Evolutionary conservation across 805 yeast genomes (phyloP).

Genomic region (Yarrowia alimentaria): DNA sequence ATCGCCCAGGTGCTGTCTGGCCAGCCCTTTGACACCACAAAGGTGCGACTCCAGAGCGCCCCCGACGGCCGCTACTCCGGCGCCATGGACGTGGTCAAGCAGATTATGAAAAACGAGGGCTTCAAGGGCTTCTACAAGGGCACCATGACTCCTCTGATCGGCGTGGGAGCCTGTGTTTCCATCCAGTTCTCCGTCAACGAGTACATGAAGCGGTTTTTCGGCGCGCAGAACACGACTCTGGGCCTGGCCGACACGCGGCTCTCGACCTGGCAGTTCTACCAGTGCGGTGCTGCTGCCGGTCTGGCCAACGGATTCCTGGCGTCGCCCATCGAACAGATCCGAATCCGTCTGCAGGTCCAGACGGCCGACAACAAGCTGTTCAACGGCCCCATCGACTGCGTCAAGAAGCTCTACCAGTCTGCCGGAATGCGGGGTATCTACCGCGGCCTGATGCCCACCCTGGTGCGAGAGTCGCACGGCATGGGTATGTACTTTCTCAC

Average conservation of each 20-base stretch:
- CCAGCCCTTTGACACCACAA: constrained; percentile 94
- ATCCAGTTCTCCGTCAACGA: constrained; percentile 95
- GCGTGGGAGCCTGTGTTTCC: constrained; percentile 96
- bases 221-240: constrained; percentile 44
- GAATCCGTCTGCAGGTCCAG: constrained; percentile 92
- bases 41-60: constrained; percentile 87
- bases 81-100: constrained; percentile 72
- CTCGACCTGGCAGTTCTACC: constrained; percentile 64
- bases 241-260: constrained; percentile 43
- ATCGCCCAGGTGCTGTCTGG: constrained; percentile 93
- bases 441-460: constrained; percentile 80
- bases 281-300: constrained; percentile 90
- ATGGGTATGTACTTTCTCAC: constrained; percentile 82
- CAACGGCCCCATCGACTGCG: constrained; percentile 73
- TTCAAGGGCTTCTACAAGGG: constrained; percentile 87
- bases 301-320: constrained; percentile 85
- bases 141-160: constrained; percentile 86
- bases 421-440: constrained; percentile 64
- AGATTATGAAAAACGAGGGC: constrained; percentile 77
- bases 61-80: constrained; percentile 72
- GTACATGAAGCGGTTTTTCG: constrained; percentile 80
- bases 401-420: constrained; percentile 53
- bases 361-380: constrained; percentile 54
- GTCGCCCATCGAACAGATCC: constrained; percentile 90
- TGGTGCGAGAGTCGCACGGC: constrained; percentile 82